Evolutionary conservation across 2,329 filamentous ascomycete genomes (phyloP).

Genomic region (Sarocladium brachiariae): DNA sequence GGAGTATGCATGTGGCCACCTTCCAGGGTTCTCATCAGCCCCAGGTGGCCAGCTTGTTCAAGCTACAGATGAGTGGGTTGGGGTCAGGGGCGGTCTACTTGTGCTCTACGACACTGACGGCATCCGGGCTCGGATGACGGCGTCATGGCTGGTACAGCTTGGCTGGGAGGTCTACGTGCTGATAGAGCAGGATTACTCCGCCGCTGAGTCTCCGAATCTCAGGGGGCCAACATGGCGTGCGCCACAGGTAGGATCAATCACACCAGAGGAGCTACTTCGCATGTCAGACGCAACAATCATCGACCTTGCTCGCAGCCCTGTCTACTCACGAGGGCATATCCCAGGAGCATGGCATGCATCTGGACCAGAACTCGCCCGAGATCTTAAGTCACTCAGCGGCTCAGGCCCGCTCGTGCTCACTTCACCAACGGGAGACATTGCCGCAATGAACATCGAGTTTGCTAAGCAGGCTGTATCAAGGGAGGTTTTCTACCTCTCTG

Average conservation of each 20-base stretch:
- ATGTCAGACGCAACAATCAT: slow-evolving; percentile 16
- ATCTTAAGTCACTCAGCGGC: slow-evolving; percentile 14
- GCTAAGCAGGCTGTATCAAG: slow-evolving; percentile 9
- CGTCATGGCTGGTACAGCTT: slow-evolving; percentile 23
- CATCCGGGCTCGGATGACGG: slow-evolving; percentile 23
- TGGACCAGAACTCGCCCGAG: slow-evolving; percentile 22
- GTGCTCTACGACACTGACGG: slow-evolving; percentile 23
- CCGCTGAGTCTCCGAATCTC: slow-evolving; percentile 9
- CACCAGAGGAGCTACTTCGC: slow-evolving; percentile 11
- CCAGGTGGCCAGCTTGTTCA: slow-evolving; percentile 25
- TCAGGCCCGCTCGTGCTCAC: slow-evolving; percentile 20
- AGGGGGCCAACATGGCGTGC: slow-evolving; percentile 5
- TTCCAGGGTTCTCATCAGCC: slow-evolving; percentile 20
- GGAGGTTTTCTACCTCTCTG: slow-evolving; percentile 17
- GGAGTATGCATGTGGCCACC: slow-evolving; percentile 20
- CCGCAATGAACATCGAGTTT: slow-evolving; percentile 12
- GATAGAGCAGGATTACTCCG: slow-evolving; percentile 13
- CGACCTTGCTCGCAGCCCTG: slow-evolving; percentile 23
- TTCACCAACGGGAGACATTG: slow-evolving; percentile 13
- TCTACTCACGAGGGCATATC: slow-evolving; percentile 23
- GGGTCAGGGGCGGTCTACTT: slow-evolving; percentile 22
- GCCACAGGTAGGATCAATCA: slow-evolving; percentile 9
- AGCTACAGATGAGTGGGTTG: slow-evolving; percentile 25
- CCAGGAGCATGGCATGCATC: slow-evolving; percentile 23
- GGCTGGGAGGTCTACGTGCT: slow-evolving; percentile 25